Conservation (phyloP, 164 flowering plant species). For the Protea cynaroides region DNA sequence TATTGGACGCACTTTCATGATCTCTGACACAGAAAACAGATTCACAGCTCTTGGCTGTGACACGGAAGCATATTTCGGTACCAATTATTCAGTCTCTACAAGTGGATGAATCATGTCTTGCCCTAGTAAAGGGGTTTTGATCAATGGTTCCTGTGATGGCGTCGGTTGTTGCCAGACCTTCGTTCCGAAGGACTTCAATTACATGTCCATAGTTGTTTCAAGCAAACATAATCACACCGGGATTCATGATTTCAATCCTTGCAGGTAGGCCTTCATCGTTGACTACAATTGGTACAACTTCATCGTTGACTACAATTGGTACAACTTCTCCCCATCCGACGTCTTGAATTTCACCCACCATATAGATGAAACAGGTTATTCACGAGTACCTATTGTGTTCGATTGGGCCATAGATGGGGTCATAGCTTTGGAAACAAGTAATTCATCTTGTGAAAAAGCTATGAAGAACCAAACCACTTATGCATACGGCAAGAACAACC, state of each 20-base stretch:
- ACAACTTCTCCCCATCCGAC: conserved; percentile 3
- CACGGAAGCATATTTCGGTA: conserved; percentile 2
- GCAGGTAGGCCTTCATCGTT: conserved; percentile 24
- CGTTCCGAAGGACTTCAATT: conserved; percentile 13
- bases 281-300: conserved; percentile 15
- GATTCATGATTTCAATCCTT: conserved; percentile 6
- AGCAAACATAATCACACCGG: conserved; percentile 5
- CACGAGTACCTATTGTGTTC: conserved; percentile 7
- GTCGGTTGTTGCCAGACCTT: conserved; percentile 6
- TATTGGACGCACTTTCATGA: conserved; percentile 13
- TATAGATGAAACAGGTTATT: conserved; percentile 8
- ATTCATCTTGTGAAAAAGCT: conserved; percentile 16
- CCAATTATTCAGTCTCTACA: background rate
- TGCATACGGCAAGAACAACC: conserved; percentile 21
- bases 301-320: too few species aligned
- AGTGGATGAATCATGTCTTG: conserved; percentile 16
- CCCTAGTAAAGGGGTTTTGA: background rate
- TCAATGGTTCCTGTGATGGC: background rate
- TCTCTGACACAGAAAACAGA: conserved; percentile 9
- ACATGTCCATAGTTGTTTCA: background rate
- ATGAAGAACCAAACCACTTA: background rate
- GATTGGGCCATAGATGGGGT: conserved; percentile 43
- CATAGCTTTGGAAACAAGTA: too few species aligned
- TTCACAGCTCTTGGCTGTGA: conserved; percentile 18
- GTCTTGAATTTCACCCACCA: background rate